Percentiles rank a stretch among this genome's conserved stretches.
phyloP scores from a whole-genome alignment of 805 yeast species.

The Cyberlindnera xishuangbannaensis region DNA sequence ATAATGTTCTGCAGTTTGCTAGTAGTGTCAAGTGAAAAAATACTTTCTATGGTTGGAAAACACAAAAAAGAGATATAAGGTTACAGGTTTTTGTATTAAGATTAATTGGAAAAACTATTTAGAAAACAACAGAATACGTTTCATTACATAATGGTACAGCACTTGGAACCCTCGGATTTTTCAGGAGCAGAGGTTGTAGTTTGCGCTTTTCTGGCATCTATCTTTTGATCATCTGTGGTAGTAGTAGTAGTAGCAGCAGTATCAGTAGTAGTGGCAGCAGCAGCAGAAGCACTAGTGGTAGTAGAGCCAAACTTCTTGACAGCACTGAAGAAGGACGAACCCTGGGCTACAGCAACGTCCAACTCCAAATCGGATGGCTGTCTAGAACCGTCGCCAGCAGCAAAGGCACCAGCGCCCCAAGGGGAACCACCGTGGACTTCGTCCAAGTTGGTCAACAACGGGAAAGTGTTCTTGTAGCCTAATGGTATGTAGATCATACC shows the following conservation, averaged over 20 bases:
- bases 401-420: conserved; percentile 83
- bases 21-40: too few relatives aligned
- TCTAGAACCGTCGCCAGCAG: conserved; percentile 74
- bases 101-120: too few relatives aligned
- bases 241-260: conserved; percentile 12
- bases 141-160: conserved; percentile 29
- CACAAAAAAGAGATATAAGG: too few relatives aligned
- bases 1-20: too few relatives aligned
- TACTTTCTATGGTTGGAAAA: too few relatives aligned
- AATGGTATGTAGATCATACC: conserved; percentile 75
- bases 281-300: conserved; percentile 9
- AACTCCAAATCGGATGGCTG: conserved; percentile 57
- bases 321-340: conserved; percentile 42
- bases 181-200: conserved; percentile 7
- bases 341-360: conserved; percentile 30
- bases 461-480: conserved; percentile 60
- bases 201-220: conserved; percentile 16
- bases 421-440: conserved; percentile 80
- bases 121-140: too few relatives aligned
- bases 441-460: conserved; percentile 46
- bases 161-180: conserved; percentile 22
- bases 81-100: too few relatives aligned
- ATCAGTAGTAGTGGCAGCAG: conserved; percentile 3
- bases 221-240: conserved; percentile 15
- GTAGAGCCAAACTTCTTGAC: conserved; percentile 29